Evolutionary conservation across 768 basidiomycete genomes (phyloP).

Genomic region (Lentinula sp.): DNA sequence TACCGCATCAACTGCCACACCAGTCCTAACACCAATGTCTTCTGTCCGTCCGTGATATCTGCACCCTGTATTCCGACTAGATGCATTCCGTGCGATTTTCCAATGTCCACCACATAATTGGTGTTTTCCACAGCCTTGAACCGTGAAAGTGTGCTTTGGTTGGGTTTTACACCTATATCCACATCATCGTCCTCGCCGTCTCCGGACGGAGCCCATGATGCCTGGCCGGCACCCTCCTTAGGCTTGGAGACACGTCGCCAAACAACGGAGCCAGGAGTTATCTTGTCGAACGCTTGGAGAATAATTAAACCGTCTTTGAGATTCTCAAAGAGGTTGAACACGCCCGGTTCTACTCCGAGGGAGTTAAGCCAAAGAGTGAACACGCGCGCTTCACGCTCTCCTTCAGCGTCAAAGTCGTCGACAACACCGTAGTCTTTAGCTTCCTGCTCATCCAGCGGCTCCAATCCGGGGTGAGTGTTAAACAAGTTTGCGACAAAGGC

Average conservation of each 20-base stretch:
- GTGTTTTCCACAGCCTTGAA: constrained; percentile 99
- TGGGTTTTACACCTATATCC: constrained; percentile 78
- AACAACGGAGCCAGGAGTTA: constrained; percentile 84
- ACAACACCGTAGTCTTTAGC: constrained; percentile 84
- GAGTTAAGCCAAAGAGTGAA: constrained; percentile 99
- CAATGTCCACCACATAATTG: constrained; percentile 92
- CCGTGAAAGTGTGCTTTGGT: constrained; percentile 79
- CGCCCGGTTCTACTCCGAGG: constrained; percentile 91
- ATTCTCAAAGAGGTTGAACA: constrained; percentile 96
- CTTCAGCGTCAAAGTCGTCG: constrained; percentile 98
- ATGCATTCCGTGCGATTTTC: constrained; percentile 88
- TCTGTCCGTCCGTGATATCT: constrained; percentile 91
- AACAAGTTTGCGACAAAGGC: constrained; percentile 98
- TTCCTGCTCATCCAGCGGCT: constrained; percentile 90
- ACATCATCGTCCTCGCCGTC: constrained; percentile 63
- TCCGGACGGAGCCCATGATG: constrained; percentile 27
- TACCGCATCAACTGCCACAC: constrained; percentile 98
- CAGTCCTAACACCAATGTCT: constrained; percentile 89
- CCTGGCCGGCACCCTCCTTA: constrained; percentile 51
- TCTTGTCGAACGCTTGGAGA: constrained; percentile 95
- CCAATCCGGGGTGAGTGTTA: constrained; percentile 95
- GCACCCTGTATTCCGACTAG: constrained; percentile 97
- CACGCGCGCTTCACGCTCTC: constrained; percentile 95
- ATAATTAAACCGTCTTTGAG: constrained; percentile 88
- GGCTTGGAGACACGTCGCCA: constrained; percentile 98